These are phyloP conservation scores for Rhinocladiella similis DNA, from an alignment of 2,329 filamentous ascomycete species.

Conservation along the genomic window DNA sequence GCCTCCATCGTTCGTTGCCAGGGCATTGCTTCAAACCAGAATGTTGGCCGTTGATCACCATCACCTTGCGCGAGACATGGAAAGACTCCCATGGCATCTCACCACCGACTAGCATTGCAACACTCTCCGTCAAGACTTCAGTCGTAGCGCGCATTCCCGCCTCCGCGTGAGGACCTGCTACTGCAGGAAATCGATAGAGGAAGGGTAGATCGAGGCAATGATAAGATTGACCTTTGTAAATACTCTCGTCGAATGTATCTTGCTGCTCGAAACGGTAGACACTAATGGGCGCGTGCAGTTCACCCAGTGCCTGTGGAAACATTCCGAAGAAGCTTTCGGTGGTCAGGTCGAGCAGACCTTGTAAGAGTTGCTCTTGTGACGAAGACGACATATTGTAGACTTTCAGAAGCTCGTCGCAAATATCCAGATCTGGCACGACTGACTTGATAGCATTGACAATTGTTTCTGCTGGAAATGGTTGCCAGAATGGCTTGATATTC, in stretches of 20 bases:
- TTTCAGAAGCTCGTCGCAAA: neutral
- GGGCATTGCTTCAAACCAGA: neutral
- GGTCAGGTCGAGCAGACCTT: slow-evolving; percentile 1
- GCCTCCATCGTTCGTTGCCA: too few species aligned
- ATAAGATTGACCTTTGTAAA: slow-evolving; percentile 1
- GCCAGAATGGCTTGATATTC: neutral
- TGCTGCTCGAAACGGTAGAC: slow-evolving; percentile 10
- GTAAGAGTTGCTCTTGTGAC: neutral
- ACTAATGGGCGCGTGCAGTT: neutral
- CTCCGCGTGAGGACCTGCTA: neutral
- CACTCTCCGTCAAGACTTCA: neutral
- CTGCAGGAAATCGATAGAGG: neutral
- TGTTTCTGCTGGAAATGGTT: neutral
- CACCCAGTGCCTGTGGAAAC: neutral
- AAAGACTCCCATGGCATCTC: slow-evolving; percentile 2
- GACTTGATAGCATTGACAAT: neutral
- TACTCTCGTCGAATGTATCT: slow-evolving; percentile 1
- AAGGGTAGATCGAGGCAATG: slow-evolving; percentile 6
- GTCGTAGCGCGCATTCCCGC: neutral
- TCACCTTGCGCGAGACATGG: neutral
- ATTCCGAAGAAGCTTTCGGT: slow-evolving; percentile 1
- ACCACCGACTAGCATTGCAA: slow-evolving; percentile 1
- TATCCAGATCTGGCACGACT: neutral
- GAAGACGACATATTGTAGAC: neutral
- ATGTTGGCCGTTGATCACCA: slow-evolving; percentile 2